phyloP scores from a whole-genome alignment of 106 monocot species.

The Iris macrosiphon region DNA sequence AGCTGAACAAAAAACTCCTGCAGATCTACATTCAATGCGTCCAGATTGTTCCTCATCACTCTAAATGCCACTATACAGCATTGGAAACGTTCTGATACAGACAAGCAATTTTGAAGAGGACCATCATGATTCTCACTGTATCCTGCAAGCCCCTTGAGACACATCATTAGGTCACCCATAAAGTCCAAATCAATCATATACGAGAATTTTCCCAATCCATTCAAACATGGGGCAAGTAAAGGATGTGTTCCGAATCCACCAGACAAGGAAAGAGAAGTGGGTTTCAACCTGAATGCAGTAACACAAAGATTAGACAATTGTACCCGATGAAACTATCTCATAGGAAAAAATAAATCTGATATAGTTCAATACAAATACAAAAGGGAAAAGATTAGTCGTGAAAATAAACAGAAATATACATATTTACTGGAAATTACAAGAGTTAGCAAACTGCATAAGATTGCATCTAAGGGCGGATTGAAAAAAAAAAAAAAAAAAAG shows the following conservation, averaged over 20 bases:
- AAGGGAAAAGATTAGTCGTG: too few relatives aligned
- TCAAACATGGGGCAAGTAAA: slow-evolving; percentile 79
- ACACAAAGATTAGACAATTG: too few relatives aligned
- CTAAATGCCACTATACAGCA: slow-evolving; percentile 94
- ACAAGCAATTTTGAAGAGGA: slow-evolving; percentile 26
- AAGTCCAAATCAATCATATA: slow-evolving; percentile 94
- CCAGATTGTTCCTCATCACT: slow-evolving; percentile 94
- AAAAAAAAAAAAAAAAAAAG: too few relatives aligned
- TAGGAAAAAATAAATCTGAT: too few relatives aligned
- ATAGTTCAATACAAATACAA: too few relatives aligned
- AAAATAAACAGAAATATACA: too few relatives aligned
- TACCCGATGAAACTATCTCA: too few relatives aligned
- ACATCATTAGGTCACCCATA: slow-evolving; percentile 79
- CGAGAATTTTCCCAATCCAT: slow-evolving; percentile 85
- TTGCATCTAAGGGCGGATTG: too few relatives aligned
- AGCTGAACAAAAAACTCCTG: slow-evolving; percentile 88
- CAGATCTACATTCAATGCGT: slow-evolving; percentile 91
- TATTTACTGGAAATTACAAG: too few relatives aligned
- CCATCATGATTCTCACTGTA: slow-evolving; percentile 19
- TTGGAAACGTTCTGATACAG: slow-evolving; percentile 84
- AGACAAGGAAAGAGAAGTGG: slow-evolving; percentile 10
- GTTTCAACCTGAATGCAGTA: slow-evolving; percentile 40
- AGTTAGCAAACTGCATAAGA: too few relatives aligned
- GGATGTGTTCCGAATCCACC: slow-evolving; percentile 41
- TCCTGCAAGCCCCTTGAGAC: slow-evolving; percentile 77